Percentiles rank a stretch among this genome's conserved stretches.
phyloP scores from a whole-genome alignment of 805 yeast species.

The Wickerhamomyces kurtzmanii region DNA sequence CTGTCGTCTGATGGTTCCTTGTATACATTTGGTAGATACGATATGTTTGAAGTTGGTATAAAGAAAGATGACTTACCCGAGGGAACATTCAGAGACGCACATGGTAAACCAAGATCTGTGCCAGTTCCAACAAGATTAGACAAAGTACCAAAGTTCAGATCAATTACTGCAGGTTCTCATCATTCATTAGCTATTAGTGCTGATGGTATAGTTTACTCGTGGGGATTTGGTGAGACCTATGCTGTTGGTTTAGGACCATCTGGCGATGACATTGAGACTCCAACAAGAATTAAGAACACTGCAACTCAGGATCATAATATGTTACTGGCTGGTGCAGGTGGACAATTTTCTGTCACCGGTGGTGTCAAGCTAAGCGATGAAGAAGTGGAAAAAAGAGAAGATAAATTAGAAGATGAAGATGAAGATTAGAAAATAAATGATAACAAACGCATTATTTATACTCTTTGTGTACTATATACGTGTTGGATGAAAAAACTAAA shows the following conservation, averaged over 20 bases:
- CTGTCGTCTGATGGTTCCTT: conserved; percentile 64
- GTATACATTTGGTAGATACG: conserved; percentile 83
- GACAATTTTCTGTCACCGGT: conserved; percentile 88
- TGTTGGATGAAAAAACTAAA: too few species aligned
- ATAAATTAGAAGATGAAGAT: conserved; percentile 43
- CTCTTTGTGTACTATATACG: too few species aligned
- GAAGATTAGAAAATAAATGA: conserved; percentile 37
- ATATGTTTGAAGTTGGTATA: conserved; percentile 89
- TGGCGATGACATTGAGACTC: conserved; percentile 79
- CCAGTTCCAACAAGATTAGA: conserved; percentile 73
- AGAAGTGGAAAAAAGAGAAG: conserved; percentile 32
- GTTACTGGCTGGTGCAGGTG: conserved; percentile 80
- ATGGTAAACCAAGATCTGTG: conserved; percentile 73
- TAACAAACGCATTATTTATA: too few species aligned
- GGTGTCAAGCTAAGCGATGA: conserved; percentile 42
- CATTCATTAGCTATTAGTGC: conserved; percentile 81
- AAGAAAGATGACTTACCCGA: conserved; percentile 56
- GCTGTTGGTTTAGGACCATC: conserved; percentile 91
- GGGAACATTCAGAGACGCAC: conserved; percentile 66
- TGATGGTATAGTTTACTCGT: conserved; percentile 80
- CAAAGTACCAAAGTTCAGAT: conserved; percentile 45
- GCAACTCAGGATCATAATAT: conserved; percentile 82
- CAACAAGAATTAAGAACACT: conserved; percentile 86
- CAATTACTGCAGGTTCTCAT: conserved; percentile 80
- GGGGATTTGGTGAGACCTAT: conserved; percentile 98